Evolutionary conservation across 1,284 basidiomycete species (phyloP).

Genomic region (Ceratobasidium sp.): DNA sequence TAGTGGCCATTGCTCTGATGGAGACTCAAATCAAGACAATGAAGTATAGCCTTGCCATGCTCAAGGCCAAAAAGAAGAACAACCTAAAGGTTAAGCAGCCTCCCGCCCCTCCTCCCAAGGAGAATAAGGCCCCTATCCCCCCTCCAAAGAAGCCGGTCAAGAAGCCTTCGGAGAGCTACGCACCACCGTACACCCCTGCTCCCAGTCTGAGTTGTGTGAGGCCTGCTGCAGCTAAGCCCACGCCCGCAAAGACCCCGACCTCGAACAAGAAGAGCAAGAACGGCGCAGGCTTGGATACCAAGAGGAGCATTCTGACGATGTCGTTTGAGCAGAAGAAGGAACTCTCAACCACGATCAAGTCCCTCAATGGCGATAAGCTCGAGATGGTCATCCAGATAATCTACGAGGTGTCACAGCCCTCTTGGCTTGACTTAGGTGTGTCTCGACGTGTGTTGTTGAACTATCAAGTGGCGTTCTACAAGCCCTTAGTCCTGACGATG

Average conservation of each 20-base stretch:
- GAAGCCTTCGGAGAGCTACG: conserved; percentile 30
- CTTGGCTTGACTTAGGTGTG: too few relatives aligned
- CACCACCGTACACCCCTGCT: conserved; percentile 14
- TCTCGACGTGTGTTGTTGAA: too few relatives aligned
- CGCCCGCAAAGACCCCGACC: conserved; percentile 24
- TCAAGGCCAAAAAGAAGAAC: conserved; percentile 64
- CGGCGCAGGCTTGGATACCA: conserved; percentile 12
- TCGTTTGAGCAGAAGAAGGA: conserved; percentile 97
- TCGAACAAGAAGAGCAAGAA: conserved; percentile 52
- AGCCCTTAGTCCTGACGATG: too few relatives aligned
- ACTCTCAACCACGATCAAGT: conserved; percentile 88
- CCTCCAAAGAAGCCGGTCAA: conserved; percentile 63
- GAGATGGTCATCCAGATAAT: conserved; percentile 92
- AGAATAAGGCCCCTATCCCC: conserved; percentile 58
- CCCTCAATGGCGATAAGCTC: conserved; percentile 79
- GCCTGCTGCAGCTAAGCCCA: conserved; percentile 8
- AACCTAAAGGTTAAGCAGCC: conserved; percentile 65
- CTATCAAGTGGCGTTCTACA: too few relatives aligned
- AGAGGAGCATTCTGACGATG: conserved; percentile 54
- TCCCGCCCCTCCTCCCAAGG: conserved; percentile 65
- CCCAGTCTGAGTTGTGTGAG: conserved; percentile 25
- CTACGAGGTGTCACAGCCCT: too few relatives aligned
- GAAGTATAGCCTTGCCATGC: conserved; percentile 68
- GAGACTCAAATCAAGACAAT: conserved; percentile 79
- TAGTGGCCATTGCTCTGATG: conserved; percentile 75